Base-by-base conservation (phyloP, 768 basidiomycete genomes). In the Boletus edulis region DNA sequence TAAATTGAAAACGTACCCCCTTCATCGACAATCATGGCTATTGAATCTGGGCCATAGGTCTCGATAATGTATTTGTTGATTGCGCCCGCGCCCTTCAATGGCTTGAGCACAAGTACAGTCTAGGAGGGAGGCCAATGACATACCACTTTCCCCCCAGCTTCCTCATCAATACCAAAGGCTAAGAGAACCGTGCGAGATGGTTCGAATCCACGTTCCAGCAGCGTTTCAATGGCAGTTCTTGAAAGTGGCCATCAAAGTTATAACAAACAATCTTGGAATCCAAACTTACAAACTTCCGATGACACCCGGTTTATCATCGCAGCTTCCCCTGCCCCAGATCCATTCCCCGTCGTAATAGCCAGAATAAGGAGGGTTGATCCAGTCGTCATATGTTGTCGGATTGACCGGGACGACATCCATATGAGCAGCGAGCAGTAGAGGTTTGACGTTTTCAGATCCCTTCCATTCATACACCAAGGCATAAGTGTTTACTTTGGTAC, bases 401-500 rank as follows among this genome's bases (percentile, higher is more conserved):
- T 78, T 71, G 22, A 82, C 78, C 1, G 81, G 81, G 5, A 82
- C 81, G 14, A 81, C 79, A 40, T 83, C 82, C 54, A 58, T 56
- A 60, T 83, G 81, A 14, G 77, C 80, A 14, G 76, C 67, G 24
- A 82, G 69, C 12, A 87, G 70, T 2, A 85, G 56, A 0, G 84
- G 87, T 63, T 85, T 85, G 45, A 81, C 67, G 12, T 71, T 50
- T 46, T 81, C 73, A 18, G 75, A 73, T 14, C 85, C 85, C 45
- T 77, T 69, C 83, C 83, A 86, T 20, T 77, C 76, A 62, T 81
- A 84, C 3, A 87, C 69, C n/a, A 86, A 72, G 0, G 81, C 85
- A 46, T 80, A 84, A 0, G 79, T 84, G 60, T 84, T 84, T 53
- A 87, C 76, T 55, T 77, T 78, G 11, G 80, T 80, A 44, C 84